Conservation (phyloP, 2,329 filamentous ascomycete species). For the Setomelanomma holmii region DNA sequence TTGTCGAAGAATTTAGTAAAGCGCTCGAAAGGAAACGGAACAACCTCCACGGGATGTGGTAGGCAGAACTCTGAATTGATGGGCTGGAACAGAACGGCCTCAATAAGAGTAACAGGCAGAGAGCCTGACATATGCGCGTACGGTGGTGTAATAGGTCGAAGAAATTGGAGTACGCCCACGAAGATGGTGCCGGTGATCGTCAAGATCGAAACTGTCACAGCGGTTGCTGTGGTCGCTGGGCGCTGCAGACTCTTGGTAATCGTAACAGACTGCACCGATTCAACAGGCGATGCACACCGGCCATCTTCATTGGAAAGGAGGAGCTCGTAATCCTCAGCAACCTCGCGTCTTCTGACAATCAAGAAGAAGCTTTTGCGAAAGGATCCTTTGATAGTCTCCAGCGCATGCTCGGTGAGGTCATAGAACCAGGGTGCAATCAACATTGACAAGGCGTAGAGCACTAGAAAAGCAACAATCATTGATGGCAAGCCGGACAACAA, state of each 20-base stretch:
- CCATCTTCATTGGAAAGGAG: slow-evolving; percentile 17
- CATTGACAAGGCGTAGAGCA: slow-evolving; percentile 14
- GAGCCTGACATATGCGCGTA: slow-evolving; percentile 28
- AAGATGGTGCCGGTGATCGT: slow-evolving; percentile 12
- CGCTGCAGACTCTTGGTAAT: not conserved
- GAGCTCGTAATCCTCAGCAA: slow-evolving; percentile 9
- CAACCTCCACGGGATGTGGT: slow-evolving; percentile 18
- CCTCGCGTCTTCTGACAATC: slow-evolving; percentile 4
- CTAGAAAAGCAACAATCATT: slow-evolving; percentile 8
- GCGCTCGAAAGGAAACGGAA: slow-evolving; percentile 19
- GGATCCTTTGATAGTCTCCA: slow-evolving; percentile 8
- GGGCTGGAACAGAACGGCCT: slow-evolving; percentile 19
- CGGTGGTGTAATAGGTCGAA: slow-evolving; percentile 19
- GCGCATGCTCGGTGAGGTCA: slow-evolving; percentile 12
- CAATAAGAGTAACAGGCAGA: slow-evolving; percentile 21
- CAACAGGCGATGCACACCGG: not conserved
- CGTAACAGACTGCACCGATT: slow-evolving; percentile 1
- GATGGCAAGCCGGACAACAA: slow-evolving; percentile 19
- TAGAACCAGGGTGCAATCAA: slow-evolving; percentile 17
- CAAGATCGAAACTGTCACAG: slow-evolving; percentile 11
- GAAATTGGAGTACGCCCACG: slow-evolving; percentile 13
- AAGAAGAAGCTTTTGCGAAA: slow-evolving; percentile 11
- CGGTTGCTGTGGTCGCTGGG: slow-evolving; percentile 1
- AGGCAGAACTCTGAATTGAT: slow-evolving; percentile 26
- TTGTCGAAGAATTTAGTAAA: slow-evolving; percentile 18